phyloP scores from a whole-genome alignment of 2,329 filamentous ascomycete genomes.

The Paecilomyces sp. region DNA sequence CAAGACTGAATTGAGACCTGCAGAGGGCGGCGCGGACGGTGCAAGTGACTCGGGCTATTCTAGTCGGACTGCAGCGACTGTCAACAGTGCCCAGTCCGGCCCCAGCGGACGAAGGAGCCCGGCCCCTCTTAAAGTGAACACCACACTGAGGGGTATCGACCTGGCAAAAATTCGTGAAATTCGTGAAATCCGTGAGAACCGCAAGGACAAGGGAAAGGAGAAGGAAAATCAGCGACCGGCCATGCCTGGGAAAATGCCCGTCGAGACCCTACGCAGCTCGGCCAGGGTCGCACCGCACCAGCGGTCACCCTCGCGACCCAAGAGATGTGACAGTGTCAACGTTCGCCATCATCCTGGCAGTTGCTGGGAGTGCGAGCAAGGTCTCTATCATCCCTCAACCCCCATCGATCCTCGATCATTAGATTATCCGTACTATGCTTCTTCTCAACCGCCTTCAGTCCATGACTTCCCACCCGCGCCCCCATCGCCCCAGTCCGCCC shows the following conservation, averaged over 20 bases:
- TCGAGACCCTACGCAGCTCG: slow-evolving; percentile 22
- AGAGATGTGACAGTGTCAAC: slow-evolving; percentile 23
- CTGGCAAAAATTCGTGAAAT: slow-evolving; percentile 14
- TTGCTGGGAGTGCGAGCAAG: slow-evolving; percentile 30
- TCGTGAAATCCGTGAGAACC: slow-evolving; percentile 19
- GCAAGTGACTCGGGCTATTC: slow-evolving; percentile 58
- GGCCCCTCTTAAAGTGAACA: slow-evolving; percentile 30
- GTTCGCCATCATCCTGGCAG: slow-evolving; percentile 22
- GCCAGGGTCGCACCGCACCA: slow-evolving; percentile 21
- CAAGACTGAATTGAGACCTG: slow-evolving; percentile 32
- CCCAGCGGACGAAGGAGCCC: slow-evolving; percentile 35
- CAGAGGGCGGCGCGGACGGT: slow-evolving; percentile 36
- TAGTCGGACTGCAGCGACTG: slow-evolving; percentile 49
- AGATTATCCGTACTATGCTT: slow-evolving; percentile 22
- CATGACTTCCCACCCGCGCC: slow-evolving; percentile 22
- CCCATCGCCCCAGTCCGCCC: slow-evolving; percentile 15
- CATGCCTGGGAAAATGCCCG: slow-evolving; percentile 26
- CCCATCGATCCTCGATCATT: slow-evolving; percentile 23
- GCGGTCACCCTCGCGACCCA: slow-evolving; percentile 27
- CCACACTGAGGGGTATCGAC: slow-evolving; percentile 19
- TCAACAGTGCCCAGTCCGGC: slow-evolving; percentile 46
- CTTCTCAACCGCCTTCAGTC: slow-evolving; percentile 15
- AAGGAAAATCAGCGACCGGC: slow-evolving; percentile 14
- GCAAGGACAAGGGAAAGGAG: slow-evolving; percentile 26
- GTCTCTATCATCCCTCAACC: slow-evolving; percentile 24